Evolutionary conservation across 441 rosid species (phyloP), one percentile per base, ranked within the genome.

Genomic region (Erysimum cheiri): DNA sequence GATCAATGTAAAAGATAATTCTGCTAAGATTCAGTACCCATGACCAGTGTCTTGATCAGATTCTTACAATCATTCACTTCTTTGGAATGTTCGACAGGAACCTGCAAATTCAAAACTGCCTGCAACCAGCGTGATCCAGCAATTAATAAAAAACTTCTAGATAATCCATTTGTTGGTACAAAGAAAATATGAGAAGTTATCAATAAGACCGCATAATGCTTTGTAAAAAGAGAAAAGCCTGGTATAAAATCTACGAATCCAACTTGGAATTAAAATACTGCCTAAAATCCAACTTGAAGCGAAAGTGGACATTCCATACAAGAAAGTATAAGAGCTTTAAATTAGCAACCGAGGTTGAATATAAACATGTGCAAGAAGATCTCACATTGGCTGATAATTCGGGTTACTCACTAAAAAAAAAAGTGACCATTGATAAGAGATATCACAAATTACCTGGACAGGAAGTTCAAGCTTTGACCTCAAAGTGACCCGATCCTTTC

Each of bases 401-500:
- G 4, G 14, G 57, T 33, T 52, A 52, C 43, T 52, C 67, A 48
- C 39, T 37, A 19, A 40, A 54, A 26, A 31, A 26, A 65, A 73
- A 22, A 58, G 8, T 41, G 48, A 50, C 7, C 28, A 65, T 8
- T 22, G 53, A 73, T 33, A 54, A 43, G 61, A 48, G 32, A 56
- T 49, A 13, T 40, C 67, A 35, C 4, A 24, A 81, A 78, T 73
- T 78, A 96, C 99, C 98, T 93, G 98, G 73, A 93, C 96, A 41
- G 98, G 98, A 61, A 96, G 95, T 85, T 96, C 99, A 84, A 96
- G 99, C 87, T 96, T 96, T 71, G 97, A 84, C 84, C 96, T 87
- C 80, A 93, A 74, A 19, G 96, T 82, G 76, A 88, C 86, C 44
- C 85, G 88, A 74, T 88, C 96, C 78, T 83, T 96, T 71, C 99